These are phyloP conservation scores for Termitomyces sp. DNA, from an alignment of 768 basidiomycete species.

Conservation along the genomic window DNA sequence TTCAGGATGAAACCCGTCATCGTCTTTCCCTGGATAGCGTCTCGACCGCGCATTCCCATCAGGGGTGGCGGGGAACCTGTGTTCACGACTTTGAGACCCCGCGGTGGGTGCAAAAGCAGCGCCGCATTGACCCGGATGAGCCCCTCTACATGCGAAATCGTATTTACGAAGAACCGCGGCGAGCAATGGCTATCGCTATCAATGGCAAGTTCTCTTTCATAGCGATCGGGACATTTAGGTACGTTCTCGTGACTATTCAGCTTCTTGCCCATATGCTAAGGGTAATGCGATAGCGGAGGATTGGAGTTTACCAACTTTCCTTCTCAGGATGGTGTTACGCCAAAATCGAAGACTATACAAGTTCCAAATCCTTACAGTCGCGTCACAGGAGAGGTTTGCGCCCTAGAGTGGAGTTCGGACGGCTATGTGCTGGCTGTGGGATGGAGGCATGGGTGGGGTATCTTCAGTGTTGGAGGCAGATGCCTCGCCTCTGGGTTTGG, in stretches of 20 bases:
- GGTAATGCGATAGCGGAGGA: slow-evolving; percentile 43
- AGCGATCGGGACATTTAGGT: slow-evolving; percentile 78
- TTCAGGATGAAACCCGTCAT: slow-evolving; percentile 10
- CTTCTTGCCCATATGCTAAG: not conserved
- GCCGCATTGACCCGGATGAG: slow-evolving; percentile 47
- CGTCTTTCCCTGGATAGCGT: slow-evolving; percentile 18
- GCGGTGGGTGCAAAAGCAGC: slow-evolving; percentile 77
- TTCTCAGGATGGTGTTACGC: slow-evolving; percentile 50
- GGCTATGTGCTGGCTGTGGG: slow-evolving; percentile 94
- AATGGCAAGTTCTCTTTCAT: slow-evolving; percentile 81
- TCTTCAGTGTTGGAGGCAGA: slow-evolving; percentile 86
- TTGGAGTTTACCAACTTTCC: slow-evolving; percentile 71
- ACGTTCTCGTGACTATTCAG: slow-evolving; percentile 1
- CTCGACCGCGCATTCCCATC: slow-evolving; percentile 17
- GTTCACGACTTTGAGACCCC: slow-evolving; percentile 73
- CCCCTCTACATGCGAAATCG: slow-evolving; percentile 21
- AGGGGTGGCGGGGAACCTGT: slow-evolving; percentile 73
- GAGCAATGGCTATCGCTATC: slow-evolving; percentile 62
- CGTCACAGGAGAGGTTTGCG: slow-evolving; percentile 56
- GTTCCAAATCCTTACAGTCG: slow-evolving; percentile 60
- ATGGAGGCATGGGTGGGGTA: slow-evolving; percentile 86
- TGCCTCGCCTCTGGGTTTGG: slow-evolving; percentile 79
- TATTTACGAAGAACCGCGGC: slow-evolving; percentile 60
- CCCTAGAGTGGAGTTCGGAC: slow-evolving; percentile 92
- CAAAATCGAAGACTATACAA: slow-evolving; percentile 57